Evolutionary conservation across 257 asterid species (phyloP).

Genomic region (Pogostemon cablin): DNA sequence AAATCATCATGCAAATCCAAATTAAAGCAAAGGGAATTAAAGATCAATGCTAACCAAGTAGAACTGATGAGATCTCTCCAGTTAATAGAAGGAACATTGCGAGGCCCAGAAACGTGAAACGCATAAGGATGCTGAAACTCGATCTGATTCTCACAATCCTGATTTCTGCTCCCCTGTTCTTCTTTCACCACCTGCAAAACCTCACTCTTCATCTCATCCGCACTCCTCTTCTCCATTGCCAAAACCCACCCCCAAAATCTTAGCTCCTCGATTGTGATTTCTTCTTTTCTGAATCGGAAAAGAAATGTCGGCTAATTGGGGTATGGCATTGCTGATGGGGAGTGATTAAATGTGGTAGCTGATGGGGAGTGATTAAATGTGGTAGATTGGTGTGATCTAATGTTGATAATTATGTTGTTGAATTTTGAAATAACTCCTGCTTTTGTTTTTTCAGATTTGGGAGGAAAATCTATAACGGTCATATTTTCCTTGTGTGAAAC

Average conservation of each 20-base stretch:
- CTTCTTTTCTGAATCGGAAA: neutral
- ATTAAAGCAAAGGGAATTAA: neutral
- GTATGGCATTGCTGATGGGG: slow-evolving; percentile 1
- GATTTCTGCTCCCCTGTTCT: slow-evolving; percentile 24
- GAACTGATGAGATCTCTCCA: slow-evolving; percentile 79
- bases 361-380: slow-evolving; percentile 36
- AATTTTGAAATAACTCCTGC: slow-evolving; percentile 35
- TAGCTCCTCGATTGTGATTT: slow-evolving; percentile 4
- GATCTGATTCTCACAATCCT: slow-evolving; percentile 28
- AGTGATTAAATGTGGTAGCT: slow-evolving; percentile 41
- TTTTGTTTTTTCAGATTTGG: slow-evolving; percentile 14
- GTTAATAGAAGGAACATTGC: slow-evolving; percentile 68
- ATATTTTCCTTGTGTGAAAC: slow-evolving; percentile 39
- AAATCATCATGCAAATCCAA: neutral
- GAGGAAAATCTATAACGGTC: slow-evolving; percentile 52
- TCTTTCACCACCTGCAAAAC: slow-evolving; percentile 44
- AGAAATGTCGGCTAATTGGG: slow-evolving; percentile 2
- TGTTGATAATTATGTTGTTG: slow-evolving; percentile 25
- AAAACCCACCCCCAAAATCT: slow-evolving; percentile 11
- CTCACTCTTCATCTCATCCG: slow-evolving; percentile 47
- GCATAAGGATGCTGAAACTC: slow-evolving; percentile 65
- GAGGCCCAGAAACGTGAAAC: slow-evolving; percentile 79
- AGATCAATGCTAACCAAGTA: slow-evolving; percentile 54
- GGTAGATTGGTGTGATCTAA: slow-evolving; percentile 41
- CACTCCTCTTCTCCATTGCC: slow-evolving; percentile 38